Evolutionary conservation across 2,329 filamentous ascomycete genomes (phyloP), one percentile per base, ranked within the genome.

Genomic region (Trichoderma semiorbis): DNA sequence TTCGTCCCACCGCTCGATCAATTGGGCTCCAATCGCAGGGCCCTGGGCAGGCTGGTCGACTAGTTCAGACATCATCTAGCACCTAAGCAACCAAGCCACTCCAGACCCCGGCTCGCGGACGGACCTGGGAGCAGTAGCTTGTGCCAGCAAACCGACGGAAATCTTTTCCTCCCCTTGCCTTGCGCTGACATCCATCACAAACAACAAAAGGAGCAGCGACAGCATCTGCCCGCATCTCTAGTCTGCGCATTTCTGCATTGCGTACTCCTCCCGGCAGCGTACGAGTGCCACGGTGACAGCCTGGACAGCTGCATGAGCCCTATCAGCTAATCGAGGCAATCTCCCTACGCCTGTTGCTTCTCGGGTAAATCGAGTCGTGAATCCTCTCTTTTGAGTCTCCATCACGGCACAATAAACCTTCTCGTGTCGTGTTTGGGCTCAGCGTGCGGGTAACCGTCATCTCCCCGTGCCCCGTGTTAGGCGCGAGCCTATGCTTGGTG

Each of bases 141-240:
- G 24, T 65, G 71, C 53, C 66, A 64, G 57, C 70, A 70, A 70
- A 32, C 64, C 71, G 24, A 70, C 66, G 43, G 53, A 58, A 69
- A 65, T 69, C 43, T 70, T 64, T 64, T 50, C 43, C 32, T 55
- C 30, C 43, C 55, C 57, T 57, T 24, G 55, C 64, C 32, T 57
- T 24, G 55, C 64, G 39, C 61, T 36, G 60, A 70, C 16, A 43
- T 62, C 32, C 60, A 34, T 39, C 39, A 3, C 30, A 47, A 24
- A 57, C 50, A 26, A 58, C 50, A 26, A 58, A 67, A 57, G 7
- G 6, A 26, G 18, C 47, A n/a, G 5, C 66, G 57, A 69, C 55
- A 28, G 36, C 53, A 70, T 65, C 57, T 50, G 60, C 61, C 34
- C 53, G 61, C 67, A 64, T 58, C 50, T 70, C 58, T 32, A 26